Evolutionary conservation across 306 rosid species (phyloP), one percentile per base, ranked within the genome.

Genomic region (Pyrus bretschneideri): DNA sequence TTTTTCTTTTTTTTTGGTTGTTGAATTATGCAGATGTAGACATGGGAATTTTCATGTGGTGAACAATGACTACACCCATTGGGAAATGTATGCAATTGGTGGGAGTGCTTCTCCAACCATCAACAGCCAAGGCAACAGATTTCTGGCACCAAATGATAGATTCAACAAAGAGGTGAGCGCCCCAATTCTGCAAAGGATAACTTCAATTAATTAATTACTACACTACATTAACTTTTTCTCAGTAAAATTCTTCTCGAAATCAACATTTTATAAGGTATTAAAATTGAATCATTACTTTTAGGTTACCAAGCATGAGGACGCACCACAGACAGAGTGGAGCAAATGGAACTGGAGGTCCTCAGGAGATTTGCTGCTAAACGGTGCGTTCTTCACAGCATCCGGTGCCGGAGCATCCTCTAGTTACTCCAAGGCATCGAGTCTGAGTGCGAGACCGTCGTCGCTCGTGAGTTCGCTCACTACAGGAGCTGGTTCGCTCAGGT

Each of bases 41-140:
- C 92, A 84, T 78, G 99, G 99, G 57, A 92, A 95, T 45, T 95
- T 95, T 51, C 99, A 95, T 84, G 99, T 95, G 83, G 99, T 92
- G 81, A 95, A 95, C 82, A 95, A 92, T 81, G 99, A 95, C 79
- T 95, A 95, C 19, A 88, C 93, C 1, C 97, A 90, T 42, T 95
- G 98, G 98, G 18, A 22, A 73, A 95, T 86, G 96, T 95, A 95
- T 71, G 97, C 98, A 11, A 88, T 95, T 77, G 98, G 98, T 1
- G 98, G 98, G 4, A 92, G 97, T 89, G 95, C 97, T 45, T 33
- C 82, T 62, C 98, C 98, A 38, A 95, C 98, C 1, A 95, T 95
- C 45, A 90, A 92, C 38, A 95, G 98, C 77, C 98, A 95, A 81
- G 98, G 98, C 33, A 95, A 95, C 57, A 88, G 96, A 75, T 95